Conservation (phyloP, 1,139 yeast genomes). For the Yamadazyma trypodendri region DNA sequence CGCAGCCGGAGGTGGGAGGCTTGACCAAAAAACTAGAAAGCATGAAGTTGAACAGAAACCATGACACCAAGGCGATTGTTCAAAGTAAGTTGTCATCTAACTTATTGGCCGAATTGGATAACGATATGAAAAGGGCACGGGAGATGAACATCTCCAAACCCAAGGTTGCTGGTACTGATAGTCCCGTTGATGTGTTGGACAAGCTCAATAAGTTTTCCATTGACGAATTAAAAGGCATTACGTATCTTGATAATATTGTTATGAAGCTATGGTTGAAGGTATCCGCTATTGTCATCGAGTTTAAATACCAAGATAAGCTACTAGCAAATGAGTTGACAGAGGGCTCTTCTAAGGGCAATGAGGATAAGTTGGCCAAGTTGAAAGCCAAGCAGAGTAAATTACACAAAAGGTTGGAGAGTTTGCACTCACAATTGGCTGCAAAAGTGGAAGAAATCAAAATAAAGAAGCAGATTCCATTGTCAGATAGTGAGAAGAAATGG, state of each 20-base stretch:
- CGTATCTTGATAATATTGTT: slow-evolving; percentile 20
- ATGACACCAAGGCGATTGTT: not conserved
- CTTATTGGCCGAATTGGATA: slow-evolving; percentile 13
- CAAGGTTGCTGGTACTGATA: slow-evolving; percentile 2
- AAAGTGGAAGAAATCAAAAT: slow-evolving; percentile 22
- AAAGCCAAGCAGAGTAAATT: slow-evolving; percentile 23
- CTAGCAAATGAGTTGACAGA: slow-evolving; percentile 9
- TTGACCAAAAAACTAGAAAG: not conserved
- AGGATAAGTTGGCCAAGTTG: slow-evolving; percentile 17
- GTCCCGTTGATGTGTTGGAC: slow-evolving; percentile 14
- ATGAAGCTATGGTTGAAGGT: slow-evolving; percentile 26
- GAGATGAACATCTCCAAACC: slow-evolving; percentile 1
- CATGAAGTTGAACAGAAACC: not conserved
- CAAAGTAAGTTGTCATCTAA: slow-evolving; percentile 7
- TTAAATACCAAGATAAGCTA: slow-evolving; percentile 24
- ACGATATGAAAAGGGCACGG: slow-evolving; percentile 2
- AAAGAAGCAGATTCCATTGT: slow-evolving; percentile 28
- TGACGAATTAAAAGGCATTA: slow-evolving; percentile 17
- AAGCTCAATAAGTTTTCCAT: slow-evolving; percentile 22
- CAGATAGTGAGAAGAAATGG: slow-evolving; percentile 38
- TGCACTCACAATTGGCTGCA: slow-evolving; percentile 25
- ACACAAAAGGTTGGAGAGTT: slow-evolving; percentile 18
- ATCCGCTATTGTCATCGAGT: slow-evolving; percentile 20
- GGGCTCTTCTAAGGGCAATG: slow-evolving; percentile 6
- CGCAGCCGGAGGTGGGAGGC: not conserved